Conservation (phyloP, 225 moss, liverwort and hornwort genomes). For the Climacium dendroides region DNA sequence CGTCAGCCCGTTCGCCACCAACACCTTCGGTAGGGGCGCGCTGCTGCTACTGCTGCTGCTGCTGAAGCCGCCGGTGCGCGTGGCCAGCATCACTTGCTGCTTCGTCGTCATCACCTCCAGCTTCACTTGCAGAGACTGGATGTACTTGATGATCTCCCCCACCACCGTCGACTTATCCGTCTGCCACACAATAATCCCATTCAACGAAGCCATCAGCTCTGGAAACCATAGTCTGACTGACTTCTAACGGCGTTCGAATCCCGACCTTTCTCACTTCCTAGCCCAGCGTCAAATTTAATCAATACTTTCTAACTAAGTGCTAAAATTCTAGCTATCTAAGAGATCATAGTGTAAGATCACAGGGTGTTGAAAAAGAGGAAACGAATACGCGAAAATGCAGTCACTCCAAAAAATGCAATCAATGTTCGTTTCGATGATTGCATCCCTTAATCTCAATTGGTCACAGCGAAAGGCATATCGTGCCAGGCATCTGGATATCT, state of each 20-base stretch:
- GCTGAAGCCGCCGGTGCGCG: neutral
- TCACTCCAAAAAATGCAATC: neutral
- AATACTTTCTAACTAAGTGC: neutral
- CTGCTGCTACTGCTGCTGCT: neutral
- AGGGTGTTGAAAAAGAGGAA: neutral
- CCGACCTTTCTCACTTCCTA: neutral
- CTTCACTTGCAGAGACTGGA: conserved; percentile 71
- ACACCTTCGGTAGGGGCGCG: neutral
- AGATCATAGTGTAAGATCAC: neutral
- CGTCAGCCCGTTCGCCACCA: conserved; percentile 19
- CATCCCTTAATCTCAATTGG: neutral
- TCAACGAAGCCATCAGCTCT: neutral
- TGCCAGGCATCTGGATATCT: neutral
- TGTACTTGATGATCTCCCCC: conserved; percentile 92
- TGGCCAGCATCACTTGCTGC: conserved; percentile 37
- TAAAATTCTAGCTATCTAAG: neutral
- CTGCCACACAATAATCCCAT: conserved; percentile 9
- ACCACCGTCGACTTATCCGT: conserved; percentile 96
- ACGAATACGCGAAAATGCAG: neutral
- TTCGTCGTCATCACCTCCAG: conserved; percentile 72
- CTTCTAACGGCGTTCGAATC: too few relatives aligned
- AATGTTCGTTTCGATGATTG: neutral
- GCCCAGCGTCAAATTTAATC: neutral
- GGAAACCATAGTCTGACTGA: too few relatives aligned
- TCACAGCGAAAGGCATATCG: neutral